Evolutionary conservation across 805 yeast species (phyloP), one percentile per base, ranked within the genome.

Genomic region (Nakazawaea anatomiae): DNA sequence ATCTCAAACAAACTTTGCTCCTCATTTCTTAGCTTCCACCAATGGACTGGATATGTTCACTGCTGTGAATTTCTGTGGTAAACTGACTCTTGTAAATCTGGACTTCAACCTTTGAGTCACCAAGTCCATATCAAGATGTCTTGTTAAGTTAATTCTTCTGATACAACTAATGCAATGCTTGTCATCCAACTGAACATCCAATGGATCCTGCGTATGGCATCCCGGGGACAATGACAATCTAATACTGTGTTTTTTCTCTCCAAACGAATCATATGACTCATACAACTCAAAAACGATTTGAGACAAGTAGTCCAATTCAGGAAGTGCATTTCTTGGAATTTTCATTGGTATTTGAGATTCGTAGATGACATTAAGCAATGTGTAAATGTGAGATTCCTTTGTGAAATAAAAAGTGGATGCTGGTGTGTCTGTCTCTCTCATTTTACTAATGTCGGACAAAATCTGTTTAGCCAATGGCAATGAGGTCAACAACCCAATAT

Each of bases 121-220:
- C 60, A 89, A 79, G 62, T 89, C 96, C 77, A 89, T 80, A 64
- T 94, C 99, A 65, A 94, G 74, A 68, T 94, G 97, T 64, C 96
- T 82, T 0, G 99, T 94, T 59, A 94, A 75, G 52, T 89, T 84
- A 50, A 90, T 82, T 60, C 94, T 82, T 44, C 97, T 96, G 59
- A 94, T 94, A 63, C 97, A 92, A 29, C 97, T 91, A 55, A 94
- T 94, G 68, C 94, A 92, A 69, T 94, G 99, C 64, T 89, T 91
- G 44, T 89, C 92, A 69, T 94, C 99, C 44, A 94, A 75, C 67
- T 92, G 97, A 44, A 95, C 96, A 69, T 94, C 99, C 56, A 94
- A 75, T 30, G 99, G 99, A 67, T 92, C 96, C 61, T 90, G 96
- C 0, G 98, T 91, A 69, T 94, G 97, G 68, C 99, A 94, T 25